Evolutionary conservation across 2,329 filamentous ascomycete genomes (phyloP), one percentile per base, ranked within the genome.

Genomic region (Penicillium sp.): DNA sequence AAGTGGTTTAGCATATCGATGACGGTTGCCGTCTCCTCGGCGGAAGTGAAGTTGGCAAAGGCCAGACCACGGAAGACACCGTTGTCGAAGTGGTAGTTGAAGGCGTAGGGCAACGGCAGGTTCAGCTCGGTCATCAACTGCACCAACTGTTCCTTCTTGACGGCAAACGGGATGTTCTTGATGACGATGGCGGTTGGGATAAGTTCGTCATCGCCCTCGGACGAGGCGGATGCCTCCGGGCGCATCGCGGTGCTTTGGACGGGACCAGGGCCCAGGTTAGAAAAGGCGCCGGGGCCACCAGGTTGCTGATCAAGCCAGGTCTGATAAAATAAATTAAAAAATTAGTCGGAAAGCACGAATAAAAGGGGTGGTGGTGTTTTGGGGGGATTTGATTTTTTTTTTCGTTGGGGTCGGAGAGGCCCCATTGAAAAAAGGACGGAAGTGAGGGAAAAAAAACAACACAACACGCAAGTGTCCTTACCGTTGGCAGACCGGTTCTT

Each of bases 61-160:
- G 94, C 94, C 45, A 99, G 80, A 6, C 94, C 94, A 51, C 94
- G 83, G 78, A 99, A 99, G 23, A 99, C 92, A 23, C 94, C 94
- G 65, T 96, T 95, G 70, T 99, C 94, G 68, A 99, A 99, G 74
- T 99, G 94, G 68, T 99, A 97, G 79, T 99, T 99, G 81, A 99
- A 99, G 10, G 94, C 94, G 68, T 99, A 99, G 0, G 94, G 94
- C 61, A 97, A 84, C 1, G 94, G 94, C 32, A 99, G 83, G 61
- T 91, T 89, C 82, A 97, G 84, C 17, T 96, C 90, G 7, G 92
- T 90, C 94, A 99, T 99, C 62, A 97, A 82, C 56, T 87, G 85
- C 27, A 96, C 90, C 32, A 99, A 81, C 65, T 93, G 91, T 75
- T 99, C 94, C 76, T 97, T 97, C 73, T 96, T 92, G 51, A 97